These are phyloP conservation scores for Paralagenidium karlingii DNA, from an alignment of 352 stramenopile species.

Conservation along the genomic window DNA sequence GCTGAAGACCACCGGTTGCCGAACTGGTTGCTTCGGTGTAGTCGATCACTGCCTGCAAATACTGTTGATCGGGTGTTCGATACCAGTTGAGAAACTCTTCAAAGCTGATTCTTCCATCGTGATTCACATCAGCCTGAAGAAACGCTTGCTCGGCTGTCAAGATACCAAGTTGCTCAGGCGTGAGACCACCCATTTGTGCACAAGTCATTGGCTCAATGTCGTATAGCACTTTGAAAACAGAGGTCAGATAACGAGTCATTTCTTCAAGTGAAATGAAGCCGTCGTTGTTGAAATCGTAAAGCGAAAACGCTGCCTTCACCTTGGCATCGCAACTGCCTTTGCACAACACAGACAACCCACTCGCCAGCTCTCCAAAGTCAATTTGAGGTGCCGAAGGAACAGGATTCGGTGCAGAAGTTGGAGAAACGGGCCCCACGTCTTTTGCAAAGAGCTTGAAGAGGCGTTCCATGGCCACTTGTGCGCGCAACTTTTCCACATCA, in stretches of 20 bases:
- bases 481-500: not conserved
- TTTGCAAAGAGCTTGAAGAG: conserved; percentile 16
- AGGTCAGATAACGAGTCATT: conserved; percentile 13
- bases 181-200: conserved; percentile 4
- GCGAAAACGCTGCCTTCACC: conserved; percentile 12
- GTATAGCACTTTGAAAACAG: conserved; percentile 15
- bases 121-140: conserved; percentile 6
- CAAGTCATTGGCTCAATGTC: conserved; percentile 7
- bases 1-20: too few species aligned
- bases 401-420: too few species aligned
- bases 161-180: conserved; percentile 2
- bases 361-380: conserved; percentile 16
- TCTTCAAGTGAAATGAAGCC: conserved; percentile 12
- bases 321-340: conserved; percentile 11
- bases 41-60: too few species aligned
- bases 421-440: conserved; percentile 2
- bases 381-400: too few species aligned
- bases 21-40: too few species aligned
- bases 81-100: conserved; percentile 5
- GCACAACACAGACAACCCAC: conserved; percentile 12
- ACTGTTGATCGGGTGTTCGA: conserved; percentile 1
- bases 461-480: not conserved
- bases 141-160: conserved; percentile 11
- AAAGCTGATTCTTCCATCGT: conserved; percentile 2
- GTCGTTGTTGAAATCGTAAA: conserved; percentile 19